Evolutionary conservation across 192 early-diverging fungal genomes (phyloP).

Genomic region (Dimargaris xerosporica): DNA sequence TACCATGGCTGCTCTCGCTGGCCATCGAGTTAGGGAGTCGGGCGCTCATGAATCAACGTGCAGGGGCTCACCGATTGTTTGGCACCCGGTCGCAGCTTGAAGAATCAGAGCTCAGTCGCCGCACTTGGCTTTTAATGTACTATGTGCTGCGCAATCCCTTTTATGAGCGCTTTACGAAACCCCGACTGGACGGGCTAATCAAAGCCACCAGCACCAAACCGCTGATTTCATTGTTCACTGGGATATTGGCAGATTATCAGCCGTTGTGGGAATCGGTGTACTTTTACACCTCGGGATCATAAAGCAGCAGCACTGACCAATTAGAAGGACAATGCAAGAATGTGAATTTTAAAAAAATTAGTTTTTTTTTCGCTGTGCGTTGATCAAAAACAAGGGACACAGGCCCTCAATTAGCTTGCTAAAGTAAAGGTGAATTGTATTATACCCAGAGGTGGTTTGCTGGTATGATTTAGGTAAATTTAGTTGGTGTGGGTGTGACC

Average conservation of each 20-base stretch:
- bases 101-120: conserved; percentile 45
- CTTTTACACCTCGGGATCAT: conserved; percentile 65
- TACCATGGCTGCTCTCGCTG: conserved; percentile 73
- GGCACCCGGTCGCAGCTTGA: conserved; percentile 13
- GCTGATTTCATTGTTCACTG: conserved; percentile 57
- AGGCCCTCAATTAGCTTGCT: too few relatives aligned
- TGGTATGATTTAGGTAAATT: too few relatives aligned
- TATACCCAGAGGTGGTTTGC: too few relatives aligned
- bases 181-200: conserved; percentile 44
- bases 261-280: conserved; percentile 80
- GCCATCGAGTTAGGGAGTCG: conserved; percentile 44
- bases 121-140: conserved; percentile 57
- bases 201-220: conserved; percentile 53
- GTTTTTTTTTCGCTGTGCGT: too few relatives aligned
- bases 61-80: too few relatives aligned
- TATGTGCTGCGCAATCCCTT: conserved; percentile 78
- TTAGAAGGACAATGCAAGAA: too few relatives aligned
- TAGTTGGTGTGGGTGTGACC: too few relatives aligned
- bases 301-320: background rate
- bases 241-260: conserved; percentile 73
- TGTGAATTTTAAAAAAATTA: too few relatives aligned
- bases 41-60: conserved; percentile 3
- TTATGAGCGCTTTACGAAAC: conserved; percentile 57
- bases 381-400: too few relatives aligned
- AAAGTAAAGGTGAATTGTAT: too few relatives aligned